Percentiles rank a stretch among this genome's conserved stretches.
phyloP scores from a whole-genome alignment of 1,284 basidiomycete species.

The Volvariella volvacea region DNA sequence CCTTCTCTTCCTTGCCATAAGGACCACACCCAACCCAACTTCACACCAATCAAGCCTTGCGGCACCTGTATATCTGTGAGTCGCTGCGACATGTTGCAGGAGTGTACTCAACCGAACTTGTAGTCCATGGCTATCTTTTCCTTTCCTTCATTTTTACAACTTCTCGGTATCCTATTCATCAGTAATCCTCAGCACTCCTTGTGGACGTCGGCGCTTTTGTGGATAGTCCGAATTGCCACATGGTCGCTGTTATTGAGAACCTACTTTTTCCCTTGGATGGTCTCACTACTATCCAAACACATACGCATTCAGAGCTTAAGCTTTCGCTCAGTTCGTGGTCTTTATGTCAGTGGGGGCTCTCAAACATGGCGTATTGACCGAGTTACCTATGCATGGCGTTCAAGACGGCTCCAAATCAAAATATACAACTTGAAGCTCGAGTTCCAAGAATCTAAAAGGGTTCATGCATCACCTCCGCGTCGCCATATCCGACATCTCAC shows the following conservation, averaged over 20 bases:
- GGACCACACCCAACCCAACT: too few relatives aligned
- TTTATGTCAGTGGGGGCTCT: conserved; percentile 54
- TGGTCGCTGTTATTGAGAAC: conserved; percentile 54
- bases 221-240: conserved; percentile 40
- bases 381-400: conserved; percentile 51
- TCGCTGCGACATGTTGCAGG: too few relatives aligned
- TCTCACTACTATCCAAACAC: conserved; percentile 51
- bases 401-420: conserved; percentile 49
- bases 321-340: conserved; percentile 65
- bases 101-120: neutral
- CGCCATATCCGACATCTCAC: conserved; percentile 39
- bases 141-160: neutral
- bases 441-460: conserved; percentile 27
- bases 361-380: conserved; percentile 57
- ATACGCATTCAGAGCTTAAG: conserved; percentile 66
- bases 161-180: conserved; percentile 18
- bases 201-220: conserved; percentile 35
- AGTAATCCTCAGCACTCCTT: conserved; percentile 24
- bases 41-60: too few relatives aligned
- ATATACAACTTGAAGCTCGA: conserved; percentile 56
- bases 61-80: too few relatives aligned
- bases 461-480: conserved; percentile 12
- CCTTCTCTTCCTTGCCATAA: too few relatives aligned
- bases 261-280: conserved; percentile 56
- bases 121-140: neutral